Evolutionary conservation across 2,329 filamentous ascomycete species (phyloP).

Genomic region (Lasiodiplodia theobromae): DNA sequence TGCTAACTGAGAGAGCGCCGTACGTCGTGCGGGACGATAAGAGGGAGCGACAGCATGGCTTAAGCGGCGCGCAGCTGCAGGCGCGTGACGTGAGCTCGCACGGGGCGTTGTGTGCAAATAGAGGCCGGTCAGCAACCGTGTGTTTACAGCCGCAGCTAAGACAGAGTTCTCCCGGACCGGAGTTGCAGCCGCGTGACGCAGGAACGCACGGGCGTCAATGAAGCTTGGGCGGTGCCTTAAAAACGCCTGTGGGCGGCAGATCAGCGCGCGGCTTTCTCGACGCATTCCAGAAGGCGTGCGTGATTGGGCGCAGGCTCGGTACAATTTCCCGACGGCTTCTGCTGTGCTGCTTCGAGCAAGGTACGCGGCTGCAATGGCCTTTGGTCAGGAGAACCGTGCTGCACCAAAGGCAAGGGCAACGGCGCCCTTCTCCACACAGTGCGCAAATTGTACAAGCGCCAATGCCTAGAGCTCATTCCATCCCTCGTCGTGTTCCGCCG

Average conservation of each 20-base stretch:
- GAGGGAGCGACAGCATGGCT: slow-evolving; percentile 39
- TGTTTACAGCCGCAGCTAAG: slow-evolving; percentile 12
- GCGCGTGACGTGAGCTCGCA: slow-evolving; percentile 16
- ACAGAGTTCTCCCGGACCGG: neutral
- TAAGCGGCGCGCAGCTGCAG: neutral
- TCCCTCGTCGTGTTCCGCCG: neutral
- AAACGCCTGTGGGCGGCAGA: slow-evolving; percentile 6
- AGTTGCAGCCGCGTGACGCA: slow-evolving; percentile 14
- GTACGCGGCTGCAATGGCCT: neutral
- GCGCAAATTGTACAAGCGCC: slow-evolving; percentile 21
- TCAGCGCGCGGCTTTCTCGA: neutral
- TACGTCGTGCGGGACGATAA: slow-evolving; percentile 39
- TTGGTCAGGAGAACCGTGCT: slow-evolving; percentile 8
- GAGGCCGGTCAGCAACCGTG: slow-evolving; percentile 2
- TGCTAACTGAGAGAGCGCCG: slow-evolving; percentile 20
- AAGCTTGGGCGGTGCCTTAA: slow-evolving; percentile 10
- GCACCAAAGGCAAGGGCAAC: slow-evolving; percentile 10
- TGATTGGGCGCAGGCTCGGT: slow-evolving; percentile 13
- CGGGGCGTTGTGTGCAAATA: neutral
- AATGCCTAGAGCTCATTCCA: slow-evolving; percentile 13
- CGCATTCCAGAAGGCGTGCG: slow-evolving; percentile 11
- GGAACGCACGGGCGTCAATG: slow-evolving; percentile 9
- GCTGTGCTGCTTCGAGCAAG: neutral
- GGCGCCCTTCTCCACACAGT: slow-evolving; percentile 14
- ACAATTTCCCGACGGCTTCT: slow-evolving; percentile 12